Evolutionary conservation across 2,329 filamentous ascomycete genomes (phyloP).

Genomic region (Xylariaceae sp.): DNA sequence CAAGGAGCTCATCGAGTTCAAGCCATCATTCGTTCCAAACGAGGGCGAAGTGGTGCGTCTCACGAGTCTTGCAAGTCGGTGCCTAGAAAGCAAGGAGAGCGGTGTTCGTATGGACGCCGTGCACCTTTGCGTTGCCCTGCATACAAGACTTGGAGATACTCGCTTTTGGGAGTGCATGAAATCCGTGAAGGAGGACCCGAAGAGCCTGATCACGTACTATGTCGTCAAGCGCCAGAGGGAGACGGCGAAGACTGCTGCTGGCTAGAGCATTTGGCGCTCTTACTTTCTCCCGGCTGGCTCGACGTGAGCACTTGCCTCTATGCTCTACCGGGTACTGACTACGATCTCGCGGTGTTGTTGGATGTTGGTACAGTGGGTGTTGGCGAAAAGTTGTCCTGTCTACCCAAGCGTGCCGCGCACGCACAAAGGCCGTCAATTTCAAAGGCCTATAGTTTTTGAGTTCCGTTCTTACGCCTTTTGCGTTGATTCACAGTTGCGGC

Average conservation of each 20-base stretch:
- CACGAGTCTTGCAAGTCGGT: constrained; percentile 48
- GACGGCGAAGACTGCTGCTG: constrained; percentile 16
- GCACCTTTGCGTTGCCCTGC: constrained; percentile 70
- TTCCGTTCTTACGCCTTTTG: too few species aligned
- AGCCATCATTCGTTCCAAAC: constrained; percentile 44
- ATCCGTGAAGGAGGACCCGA: constrained; percentile 64
- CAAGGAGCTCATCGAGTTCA: constrained; percentile 52
- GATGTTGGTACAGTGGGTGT: too few species aligned
- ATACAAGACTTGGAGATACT: constrained; percentile 56
- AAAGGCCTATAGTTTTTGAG: too few species aligned
- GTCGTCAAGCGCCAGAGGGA: constrained; percentile 68
- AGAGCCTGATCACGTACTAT: constrained; percentile 77
- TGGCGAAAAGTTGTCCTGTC: too few species aligned
- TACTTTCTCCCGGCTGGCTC: too few species aligned
- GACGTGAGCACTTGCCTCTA: too few species aligned
- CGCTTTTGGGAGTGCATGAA: constrained; percentile 66
- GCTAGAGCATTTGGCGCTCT: constrained; percentile 5
- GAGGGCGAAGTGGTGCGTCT: constrained; percentile 51
- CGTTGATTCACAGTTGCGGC: too few species aligned
- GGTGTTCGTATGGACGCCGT: constrained; percentile 72
- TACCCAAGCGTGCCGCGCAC: too few species aligned
- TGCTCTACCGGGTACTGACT: too few species aligned
- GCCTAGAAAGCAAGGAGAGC: constrained; percentile 57
- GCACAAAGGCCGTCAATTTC: too few species aligned
- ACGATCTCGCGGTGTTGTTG: too few species aligned